Evolutionary conservation across 1,284 basidiomycete species (phyloP).

Genomic region (Austroboletus novae-zelandiae): DNA sequence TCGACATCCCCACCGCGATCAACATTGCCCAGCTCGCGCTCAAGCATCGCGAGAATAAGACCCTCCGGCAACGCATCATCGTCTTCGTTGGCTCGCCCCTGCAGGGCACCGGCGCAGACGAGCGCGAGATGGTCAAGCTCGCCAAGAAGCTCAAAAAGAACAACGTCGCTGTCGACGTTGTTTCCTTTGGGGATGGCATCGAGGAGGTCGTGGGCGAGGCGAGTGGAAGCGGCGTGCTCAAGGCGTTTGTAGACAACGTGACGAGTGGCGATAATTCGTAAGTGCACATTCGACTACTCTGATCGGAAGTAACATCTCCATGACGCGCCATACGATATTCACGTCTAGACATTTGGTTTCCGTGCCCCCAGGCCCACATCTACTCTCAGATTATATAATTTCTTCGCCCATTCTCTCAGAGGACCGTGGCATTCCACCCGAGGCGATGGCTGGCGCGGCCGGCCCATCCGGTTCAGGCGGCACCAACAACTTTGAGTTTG

Average conservation of each 20-base stretch:
- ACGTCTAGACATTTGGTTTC: conserved; percentile 74
- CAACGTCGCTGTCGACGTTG: conserved; percentile 93
- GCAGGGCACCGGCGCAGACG: conserved; percentile 61
- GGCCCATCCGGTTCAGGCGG: conserved; percentile 47
- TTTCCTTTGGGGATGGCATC: conserved; percentile 76
- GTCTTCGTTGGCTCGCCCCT: conserved; percentile 92
- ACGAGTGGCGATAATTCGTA: conserved; percentile 82
- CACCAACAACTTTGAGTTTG: conserved; percentile 77
- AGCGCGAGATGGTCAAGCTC: conserved; percentile 78
- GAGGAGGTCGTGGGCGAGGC: conserved; percentile 45
- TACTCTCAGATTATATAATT: conserved; percentile 84
- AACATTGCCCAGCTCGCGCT: conserved; percentile 94
- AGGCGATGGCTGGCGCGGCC: conserved; percentile 49
- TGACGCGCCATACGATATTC: background rate
- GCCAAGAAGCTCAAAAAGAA: conserved; percentile 99
- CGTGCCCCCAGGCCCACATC: conserved; percentile 74
- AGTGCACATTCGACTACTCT: conserved; percentile 27
- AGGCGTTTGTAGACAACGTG: conserved; percentile 75
- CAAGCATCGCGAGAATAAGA: conserved; percentile 99
- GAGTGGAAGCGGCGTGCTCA: conserved; percentile 57
- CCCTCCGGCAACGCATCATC: conserved; percentile 91
- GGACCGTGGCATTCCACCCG: conserved; percentile 73
- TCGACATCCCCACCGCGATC: conserved; percentile 87
- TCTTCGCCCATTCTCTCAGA: conserved; percentile 81
- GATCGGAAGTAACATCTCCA: background rate